Evolutionary conservation across 441 rosid species (phyloP).

Genomic region (Croton setiger): DNA sequence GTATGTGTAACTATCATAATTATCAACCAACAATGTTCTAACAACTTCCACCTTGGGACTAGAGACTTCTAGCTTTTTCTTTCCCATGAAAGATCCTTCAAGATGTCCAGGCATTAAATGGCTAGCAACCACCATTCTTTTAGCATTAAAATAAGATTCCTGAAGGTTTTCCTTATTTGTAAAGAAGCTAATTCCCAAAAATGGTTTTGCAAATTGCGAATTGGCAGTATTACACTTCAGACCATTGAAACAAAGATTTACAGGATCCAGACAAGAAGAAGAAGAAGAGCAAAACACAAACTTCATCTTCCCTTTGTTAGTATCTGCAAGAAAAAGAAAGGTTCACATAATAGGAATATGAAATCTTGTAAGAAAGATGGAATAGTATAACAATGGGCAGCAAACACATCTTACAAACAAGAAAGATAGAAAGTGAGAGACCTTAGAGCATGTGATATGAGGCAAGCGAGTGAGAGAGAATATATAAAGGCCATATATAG

Average conservation of each 20-base stretch:
- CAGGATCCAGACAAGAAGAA: conserved; percentile 26
- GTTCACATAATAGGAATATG: neutral
- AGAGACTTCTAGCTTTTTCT: conserved; percentile 37
- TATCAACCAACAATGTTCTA: conserved; percentile 89
- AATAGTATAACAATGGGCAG: neutral
- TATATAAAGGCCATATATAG: neutral
- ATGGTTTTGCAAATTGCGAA: conserved; percentile 26
- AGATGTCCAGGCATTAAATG: conserved; percentile 46
- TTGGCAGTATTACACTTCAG: conserved; percentile 24
- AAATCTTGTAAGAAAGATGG: neutral
- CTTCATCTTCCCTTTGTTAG: conserved; percentile 33
- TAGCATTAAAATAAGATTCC: conserved; percentile 28
- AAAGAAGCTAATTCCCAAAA: conserved; percentile 30
- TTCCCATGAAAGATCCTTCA: conserved; percentile 52
- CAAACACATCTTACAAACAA: neutral
- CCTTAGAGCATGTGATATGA: neutral
- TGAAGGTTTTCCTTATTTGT: conserved; percentile 28
- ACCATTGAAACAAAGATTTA: conserved; percentile 40
- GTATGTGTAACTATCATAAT: conserved; percentile 94
- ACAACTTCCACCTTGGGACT: conserved; percentile 54
- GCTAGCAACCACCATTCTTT: conserved; percentile 36
- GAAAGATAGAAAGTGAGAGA: neutral
- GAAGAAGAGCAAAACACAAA: conserved; percentile 34
- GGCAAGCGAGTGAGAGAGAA: neutral
- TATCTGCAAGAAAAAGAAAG: neutral